Conservation (phyloP, 2,329 filamentous ascomycete genomes). For the Metarhizium anisopliae region DNA sequence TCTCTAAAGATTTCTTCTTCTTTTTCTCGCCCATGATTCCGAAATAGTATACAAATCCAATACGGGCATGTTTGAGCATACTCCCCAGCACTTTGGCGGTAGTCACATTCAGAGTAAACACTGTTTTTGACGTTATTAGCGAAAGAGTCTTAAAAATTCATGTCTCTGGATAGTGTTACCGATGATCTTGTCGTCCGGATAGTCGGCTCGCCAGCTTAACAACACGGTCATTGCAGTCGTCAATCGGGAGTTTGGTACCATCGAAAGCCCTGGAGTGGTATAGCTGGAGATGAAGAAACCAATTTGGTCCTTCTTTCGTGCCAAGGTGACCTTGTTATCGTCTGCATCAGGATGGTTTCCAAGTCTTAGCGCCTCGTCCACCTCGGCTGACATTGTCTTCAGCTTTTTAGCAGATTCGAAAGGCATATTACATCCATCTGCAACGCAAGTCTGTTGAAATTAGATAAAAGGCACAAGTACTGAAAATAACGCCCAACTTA, state of each 20-base stretch:
- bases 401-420: background rate
- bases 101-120: conserved; percentile 26
- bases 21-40: conserved; percentile 11
- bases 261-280: background rate
- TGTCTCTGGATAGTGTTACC: conserved; percentile 11
- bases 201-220: conserved; percentile 19
- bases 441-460: background rate
- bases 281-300: conserved; percentile 16
- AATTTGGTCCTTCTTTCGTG: background rate
- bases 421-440: background rate
- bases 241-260: conserved; percentile 22
- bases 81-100: conserved; percentile 25
- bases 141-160: background rate
- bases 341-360: conserved; percentile 13
- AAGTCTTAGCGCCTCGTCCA: fast-evolving
- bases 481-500: background rate
- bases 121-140: conserved; percentile 11
- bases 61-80: conserved; percentile 19
- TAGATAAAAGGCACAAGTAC: too few species aligned
- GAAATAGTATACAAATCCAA: conserved; percentile 29
- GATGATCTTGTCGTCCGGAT: conserved; percentile 30
- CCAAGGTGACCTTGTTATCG: conserved; percentile 8
- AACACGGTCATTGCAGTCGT: conserved; percentile 21
- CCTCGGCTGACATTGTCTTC: conserved; percentile 3
- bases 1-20: conserved; percentile 11